Percentiles rank a stretch among this genome's conserved stretches.
phyloP scores from a whole-genome alignment of 192 early-diverging fungal species.

The Fimicolochytrium jonesii region DNA sequence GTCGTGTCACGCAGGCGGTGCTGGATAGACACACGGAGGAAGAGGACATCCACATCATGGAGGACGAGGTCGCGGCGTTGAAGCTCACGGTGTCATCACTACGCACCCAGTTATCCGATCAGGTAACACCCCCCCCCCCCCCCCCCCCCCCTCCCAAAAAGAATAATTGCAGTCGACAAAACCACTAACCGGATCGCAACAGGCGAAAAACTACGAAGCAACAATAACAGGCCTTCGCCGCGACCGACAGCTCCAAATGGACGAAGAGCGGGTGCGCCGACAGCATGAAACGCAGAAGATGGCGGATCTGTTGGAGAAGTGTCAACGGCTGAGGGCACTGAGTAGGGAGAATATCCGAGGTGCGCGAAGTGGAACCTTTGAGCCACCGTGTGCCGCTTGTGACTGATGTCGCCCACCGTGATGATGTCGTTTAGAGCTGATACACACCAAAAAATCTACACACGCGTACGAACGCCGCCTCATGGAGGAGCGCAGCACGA shows the following conservation, averaged over 20 bases:
- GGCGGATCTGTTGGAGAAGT: conserved; percentile 35
- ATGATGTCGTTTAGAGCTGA: conserved; percentile 36
- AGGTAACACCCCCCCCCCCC: no score
- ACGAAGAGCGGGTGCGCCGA: conserved; percentile 44
- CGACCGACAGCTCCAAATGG: conserved; percentile 36
- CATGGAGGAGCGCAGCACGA: conserved; percentile 43
- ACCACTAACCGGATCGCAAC: neutral
- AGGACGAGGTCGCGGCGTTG: conserved; percentile 43
- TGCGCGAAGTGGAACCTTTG: no score
- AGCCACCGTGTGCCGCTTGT: no score
- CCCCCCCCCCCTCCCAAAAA: no score
- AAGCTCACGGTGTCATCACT: conserved; percentile 43
- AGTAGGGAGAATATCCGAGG: conserved; percentile 46
- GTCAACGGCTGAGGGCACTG: conserved; percentile 34
- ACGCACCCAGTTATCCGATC: conserved; percentile 48
- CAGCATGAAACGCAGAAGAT: conserved; percentile 42
- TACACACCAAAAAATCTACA: conserved; percentile 44
- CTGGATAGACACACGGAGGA: conserved; percentile 11
- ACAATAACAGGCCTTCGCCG: conserved; percentile 37
- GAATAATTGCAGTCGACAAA: neutral
- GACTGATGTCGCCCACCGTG: conserved; percentile 7
- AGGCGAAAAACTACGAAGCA: conserved; percentile 43
- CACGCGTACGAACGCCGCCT: conserved; percentile 38
- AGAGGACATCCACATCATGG: conserved; percentile 37
- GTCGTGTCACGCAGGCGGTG: no score